Evolutionary conservation across 2,329 filamentous ascomycete species (phyloP).

Genomic region (Apiospora hydei): DNA sequence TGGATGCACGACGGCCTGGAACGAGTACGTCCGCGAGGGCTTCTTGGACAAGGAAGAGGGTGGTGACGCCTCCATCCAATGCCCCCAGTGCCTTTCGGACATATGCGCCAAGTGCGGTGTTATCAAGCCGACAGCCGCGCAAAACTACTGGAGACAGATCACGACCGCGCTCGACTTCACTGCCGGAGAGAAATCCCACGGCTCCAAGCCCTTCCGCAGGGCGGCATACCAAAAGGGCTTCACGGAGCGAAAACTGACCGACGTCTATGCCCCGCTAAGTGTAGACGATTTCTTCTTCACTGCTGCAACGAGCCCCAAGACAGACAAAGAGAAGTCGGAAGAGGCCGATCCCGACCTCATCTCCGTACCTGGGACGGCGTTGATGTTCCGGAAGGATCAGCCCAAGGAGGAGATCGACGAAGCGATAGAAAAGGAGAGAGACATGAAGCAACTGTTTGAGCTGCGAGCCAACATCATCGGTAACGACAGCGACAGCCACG

Average conservation of each 20-base stretch:
- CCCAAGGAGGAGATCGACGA: neutral
- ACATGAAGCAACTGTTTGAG: neutral
- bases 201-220: constrained; percentile 2
- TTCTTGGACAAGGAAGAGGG: neutral
- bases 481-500: neutral
- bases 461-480: neutral
- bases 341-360: neutral
- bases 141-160: neutral
- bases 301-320: neutral
- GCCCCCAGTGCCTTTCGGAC: neutral
- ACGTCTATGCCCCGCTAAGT: constrained; percentile 4
- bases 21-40: neutral
- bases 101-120: constrained; percentile 18
- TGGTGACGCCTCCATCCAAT: neutral
- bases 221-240: constrained; percentile 19
- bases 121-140: neutral
- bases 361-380: neutral
- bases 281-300: neutral
- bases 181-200: neutral
- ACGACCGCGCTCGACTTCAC: neutral
- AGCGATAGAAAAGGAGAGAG: neutral
- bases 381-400: neutral
- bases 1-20: neutral
- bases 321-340: neutral
- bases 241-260: constrained; percentile 14